Percentiles rank a stretch among this genome's conserved stretches.
Conservation (phyloP, 2,329 filamentous ascomycete genomes). For the Camillea tinctor region DNA sequence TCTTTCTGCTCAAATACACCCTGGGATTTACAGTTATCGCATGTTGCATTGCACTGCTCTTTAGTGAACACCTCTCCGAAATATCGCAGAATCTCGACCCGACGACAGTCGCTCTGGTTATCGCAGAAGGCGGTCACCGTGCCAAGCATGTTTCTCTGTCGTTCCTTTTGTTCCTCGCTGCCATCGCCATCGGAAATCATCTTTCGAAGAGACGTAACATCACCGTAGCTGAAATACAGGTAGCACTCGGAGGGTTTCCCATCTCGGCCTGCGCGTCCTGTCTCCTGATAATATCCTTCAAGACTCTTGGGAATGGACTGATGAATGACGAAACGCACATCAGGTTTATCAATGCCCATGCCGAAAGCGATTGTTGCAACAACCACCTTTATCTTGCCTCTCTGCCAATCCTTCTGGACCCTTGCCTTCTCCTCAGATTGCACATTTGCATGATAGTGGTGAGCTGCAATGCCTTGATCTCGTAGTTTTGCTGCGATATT, state of each 20-base stretch:
- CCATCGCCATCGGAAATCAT: conserved; percentile 85
- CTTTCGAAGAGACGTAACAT: conserved; percentile 69
- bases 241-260: conserved; percentile 85
- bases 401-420: conserved; percentile 82
- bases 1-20: conserved; percentile 71
- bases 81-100: conserved; percentile 86
- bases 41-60: conserved; percentile 69
- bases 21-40: conserved; percentile 85
- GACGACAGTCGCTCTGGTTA: conserved; percentile 81
- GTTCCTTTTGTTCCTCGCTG: conserved; percentile 73
- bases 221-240: conserved; percentile 80
- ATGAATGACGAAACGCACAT: conserved; percentile 96
- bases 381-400: conserved; percentile 77
- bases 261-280: conserved; percentile 89
- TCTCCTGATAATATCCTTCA: conserved; percentile 98
- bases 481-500: conserved; percentile 69
- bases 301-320: conserved; percentile 90
- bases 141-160: conserved; percentile 81
- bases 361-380: conserved; percentile 98
- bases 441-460: conserved; percentile 85
- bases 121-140: conserved; percentile 86
- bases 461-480: conserved; percentile 65
- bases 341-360: conserved; percentile 99
- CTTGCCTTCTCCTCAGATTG: conserved; percentile 63
- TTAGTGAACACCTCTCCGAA: conserved; percentile 82